phyloP scores from a whole-genome alignment of 495 filamentous ascomycete genomes.

The Neurospora sp. region DNA sequence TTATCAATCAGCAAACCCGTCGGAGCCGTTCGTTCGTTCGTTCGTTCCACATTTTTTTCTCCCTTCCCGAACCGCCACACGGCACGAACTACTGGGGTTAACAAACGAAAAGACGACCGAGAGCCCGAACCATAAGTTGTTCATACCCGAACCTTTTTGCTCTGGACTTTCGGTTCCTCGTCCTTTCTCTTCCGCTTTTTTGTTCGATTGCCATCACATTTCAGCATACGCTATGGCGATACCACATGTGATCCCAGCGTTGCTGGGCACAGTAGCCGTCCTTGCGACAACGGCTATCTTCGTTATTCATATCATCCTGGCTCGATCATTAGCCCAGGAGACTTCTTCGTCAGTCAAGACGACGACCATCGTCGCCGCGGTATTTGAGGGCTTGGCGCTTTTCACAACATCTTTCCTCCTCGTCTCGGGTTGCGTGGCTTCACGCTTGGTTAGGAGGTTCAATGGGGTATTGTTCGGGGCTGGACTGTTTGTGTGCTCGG shows the following conservation, averaged over 20 bases:
- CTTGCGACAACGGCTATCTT: constrained; percentile 31
- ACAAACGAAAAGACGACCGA: neutral
- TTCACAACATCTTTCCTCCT: constrained; percentile 17
- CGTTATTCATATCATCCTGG: constrained; percentile 30
- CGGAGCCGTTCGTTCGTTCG: neutral
- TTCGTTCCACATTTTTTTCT: neutral
- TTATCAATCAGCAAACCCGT: neutral
- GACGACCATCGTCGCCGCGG: constrained; percentile 26
- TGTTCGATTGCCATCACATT: neutral
- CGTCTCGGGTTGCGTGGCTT: constrained; percentile 15
- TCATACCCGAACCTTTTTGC: neutral
- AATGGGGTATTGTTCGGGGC: constrained; percentile 27
- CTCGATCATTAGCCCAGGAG: constrained; percentile 21
- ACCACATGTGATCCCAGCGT: constrained; percentile 20
- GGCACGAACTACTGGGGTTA: neutral
- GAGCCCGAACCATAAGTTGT: neutral
- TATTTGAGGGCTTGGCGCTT: constrained; percentile 26
- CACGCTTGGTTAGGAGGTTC: constrained; percentile 9
- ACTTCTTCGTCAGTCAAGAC: constrained; percentile 22
- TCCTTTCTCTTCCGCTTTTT: neutral
- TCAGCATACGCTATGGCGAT: constrained; percentile 21
- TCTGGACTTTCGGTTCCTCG: neutral
- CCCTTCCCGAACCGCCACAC: neutral
- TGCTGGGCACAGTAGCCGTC: constrained; percentile 28
- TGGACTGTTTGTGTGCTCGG: constrained; percentile 23